phyloP scores from a whole-genome alignment of 306 rosid genomes.

The Fragaria iinumae region DNA sequence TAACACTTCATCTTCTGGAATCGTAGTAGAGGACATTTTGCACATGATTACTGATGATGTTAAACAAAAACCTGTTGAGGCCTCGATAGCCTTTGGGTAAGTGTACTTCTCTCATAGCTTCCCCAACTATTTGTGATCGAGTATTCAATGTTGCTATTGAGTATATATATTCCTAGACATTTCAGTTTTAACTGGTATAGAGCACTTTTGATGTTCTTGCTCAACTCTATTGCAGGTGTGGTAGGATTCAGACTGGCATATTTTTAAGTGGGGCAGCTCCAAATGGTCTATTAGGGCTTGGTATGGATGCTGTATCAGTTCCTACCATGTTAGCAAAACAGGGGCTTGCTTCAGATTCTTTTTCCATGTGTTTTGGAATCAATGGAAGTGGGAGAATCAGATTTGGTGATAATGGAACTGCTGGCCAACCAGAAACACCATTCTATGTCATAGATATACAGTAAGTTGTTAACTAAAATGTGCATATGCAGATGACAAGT shows the following conservation, averaged over 20 bases:
- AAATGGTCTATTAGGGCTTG: conserved; percentile 85
- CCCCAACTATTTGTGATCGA: neutral
- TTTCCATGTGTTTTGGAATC: conserved; percentile 86
- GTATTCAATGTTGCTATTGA: neutral
- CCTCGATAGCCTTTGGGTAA: conserved; percentile 73
- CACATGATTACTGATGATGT: conserved; percentile 61
- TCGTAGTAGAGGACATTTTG: conserved; percentile 78
- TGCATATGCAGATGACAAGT: neutral
- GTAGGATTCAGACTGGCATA: conserved; percentile 71
- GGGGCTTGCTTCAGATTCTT: conserved; percentile 63
- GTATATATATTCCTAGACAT: neutral
- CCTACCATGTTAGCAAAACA: conserved; percentile 75
- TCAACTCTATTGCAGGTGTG: conserved; percentile 62
- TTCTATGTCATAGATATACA: conserved; percentile 35
- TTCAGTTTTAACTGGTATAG: neutral
- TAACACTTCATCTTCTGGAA: conserved; percentile 66
- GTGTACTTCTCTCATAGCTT: conserved; percentile 20
- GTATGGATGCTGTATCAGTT: conserved; percentile 59
- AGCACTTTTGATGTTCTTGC: conserved; percentile 13
- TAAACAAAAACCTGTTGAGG: conserved; percentile 28
- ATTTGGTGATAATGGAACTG: conserved; percentile 74
- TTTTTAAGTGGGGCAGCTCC: conserved; percentile 75
- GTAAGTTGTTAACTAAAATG: conserved; percentile 42
- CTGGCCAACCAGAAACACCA: conserved; percentile 66
- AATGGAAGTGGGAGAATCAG: conserved; percentile 68